Conservation (phyloP, 2,329 filamentous ascomycete species). For the Paracoccidioides brasiliensis region DNA sequence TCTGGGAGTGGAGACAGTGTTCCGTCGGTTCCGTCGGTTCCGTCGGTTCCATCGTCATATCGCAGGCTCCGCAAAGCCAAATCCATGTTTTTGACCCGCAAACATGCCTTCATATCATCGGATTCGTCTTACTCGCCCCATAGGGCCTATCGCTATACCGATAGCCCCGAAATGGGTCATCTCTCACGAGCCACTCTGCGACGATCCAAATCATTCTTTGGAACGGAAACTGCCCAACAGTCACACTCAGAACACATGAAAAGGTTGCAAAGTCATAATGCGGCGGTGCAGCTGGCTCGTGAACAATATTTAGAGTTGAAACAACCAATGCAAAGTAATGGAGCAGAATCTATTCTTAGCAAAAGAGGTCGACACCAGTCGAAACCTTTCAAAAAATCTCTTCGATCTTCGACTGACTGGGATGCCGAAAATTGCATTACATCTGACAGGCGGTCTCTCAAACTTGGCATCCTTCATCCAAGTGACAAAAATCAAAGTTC, state of each 20-base stretch:
- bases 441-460: not conserved
- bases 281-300: slow-evolving; percentile 30
- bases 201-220: slow-evolving; percentile 33
- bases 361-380: slow-evolving; percentile 18
- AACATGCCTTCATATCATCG: slow-evolving; percentile 15
- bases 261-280: slow-evolving; percentile 23
- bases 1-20: slow-evolving; percentile 24
- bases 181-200: slow-evolving; percentile 18
- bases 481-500: slow-evolving; percentile 8
- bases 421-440: slow-evolving; percentile 9
- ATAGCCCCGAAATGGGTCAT: slow-evolving; percentile 3
- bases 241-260: slow-evolving; percentile 11
- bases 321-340: slow-evolving; percentile 11
- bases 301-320: slow-evolving; percentile 22
- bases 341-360: slow-evolving; percentile 16
- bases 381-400: slow-evolving; percentile 26
- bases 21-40: slow-evolving; percentile 25
- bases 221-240: slow-evolving; percentile 15
- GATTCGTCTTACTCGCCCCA: slow-evolving; percentile 2
- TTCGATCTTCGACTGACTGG: slow-evolving; percentile 19
- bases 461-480: slow-evolving; percentile 2
- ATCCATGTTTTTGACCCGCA: slow-evolving; percentile 35
- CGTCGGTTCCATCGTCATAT: slow-evolving; percentile 34
- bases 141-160: not conserved
- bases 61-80: slow-evolving; percentile 34